Evolutionary conservation across 176 grass and related monocot species (phyloP).

Genomic region (Cymbopogon citratus): DNA sequence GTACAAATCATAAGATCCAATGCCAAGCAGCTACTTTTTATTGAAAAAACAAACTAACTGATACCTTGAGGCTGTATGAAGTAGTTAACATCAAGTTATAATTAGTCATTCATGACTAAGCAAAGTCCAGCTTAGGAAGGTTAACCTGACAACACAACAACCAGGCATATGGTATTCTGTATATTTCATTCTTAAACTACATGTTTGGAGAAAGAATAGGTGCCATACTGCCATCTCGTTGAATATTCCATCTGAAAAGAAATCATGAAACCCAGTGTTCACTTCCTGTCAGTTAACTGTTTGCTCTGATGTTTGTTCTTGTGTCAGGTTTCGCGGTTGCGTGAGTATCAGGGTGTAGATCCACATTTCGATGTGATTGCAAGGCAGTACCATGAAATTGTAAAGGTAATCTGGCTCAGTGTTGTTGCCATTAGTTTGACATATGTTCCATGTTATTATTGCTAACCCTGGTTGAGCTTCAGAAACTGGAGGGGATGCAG

Average conservation of each 20-base stretch:
- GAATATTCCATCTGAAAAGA: background rate
- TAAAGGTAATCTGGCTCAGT: constrained; percentile 47
- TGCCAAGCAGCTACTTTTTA: background rate
- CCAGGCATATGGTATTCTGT: background rate
- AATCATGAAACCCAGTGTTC: background rate
- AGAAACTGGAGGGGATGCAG: constrained; percentile 98
- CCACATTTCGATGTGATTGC: constrained; percentile 96
- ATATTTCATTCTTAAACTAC: background rate
- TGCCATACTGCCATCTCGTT: background rate
- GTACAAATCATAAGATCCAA: background rate
- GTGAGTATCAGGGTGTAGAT: constrained; percentile 97
- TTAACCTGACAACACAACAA: background rate
- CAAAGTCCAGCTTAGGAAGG: background rate
- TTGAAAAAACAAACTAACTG: background rate
- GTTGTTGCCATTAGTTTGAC: background rate
- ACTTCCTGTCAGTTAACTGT: background rate
- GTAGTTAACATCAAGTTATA: background rate
- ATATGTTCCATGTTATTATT: background rate
- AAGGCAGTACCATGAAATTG: constrained; percentile 92
- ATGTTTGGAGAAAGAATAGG: background rate
- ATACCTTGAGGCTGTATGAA: background rate
- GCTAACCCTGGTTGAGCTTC: constrained; percentile 1
- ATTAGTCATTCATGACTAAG: background rate
- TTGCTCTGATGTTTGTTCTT: background rate
- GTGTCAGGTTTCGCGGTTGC: constrained; percentile 76